A percentile compares a stretch with the other conserved stretches of the same genome.
phyloP scores from a whole-genome alignment of 495 filamentous ascomycete genomes.

The Annulohypoxylon nitens region DNA sequence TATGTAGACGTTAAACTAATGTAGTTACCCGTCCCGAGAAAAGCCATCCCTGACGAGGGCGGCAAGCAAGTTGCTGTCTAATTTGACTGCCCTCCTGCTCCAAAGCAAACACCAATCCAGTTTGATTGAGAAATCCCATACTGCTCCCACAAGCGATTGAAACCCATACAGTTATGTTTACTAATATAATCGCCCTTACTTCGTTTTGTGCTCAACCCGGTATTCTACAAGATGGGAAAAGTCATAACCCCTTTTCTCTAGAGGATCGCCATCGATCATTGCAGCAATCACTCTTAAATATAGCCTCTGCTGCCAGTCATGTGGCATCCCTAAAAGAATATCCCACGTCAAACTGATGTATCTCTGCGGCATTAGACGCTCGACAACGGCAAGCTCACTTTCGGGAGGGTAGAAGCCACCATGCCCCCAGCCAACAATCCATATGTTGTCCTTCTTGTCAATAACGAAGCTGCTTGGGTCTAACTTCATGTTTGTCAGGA shows the following conservation, averaged over 20 bases:
- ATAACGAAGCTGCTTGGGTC: slow-evolving; percentile 28
- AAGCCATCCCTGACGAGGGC: slow-evolving; percentile 23
- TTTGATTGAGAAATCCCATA: slow-evolving; percentile 6
- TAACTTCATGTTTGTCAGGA: slow-evolving; percentile 28
- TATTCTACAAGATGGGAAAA: not conserved
- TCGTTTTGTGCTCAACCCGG: not conserved
- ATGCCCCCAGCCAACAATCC: slow-evolving; percentile 28
- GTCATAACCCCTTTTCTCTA: not conserved
- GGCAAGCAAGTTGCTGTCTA: slow-evolving; percentile 32
- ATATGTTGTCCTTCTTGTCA: not conserved
- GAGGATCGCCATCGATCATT: not conserved
- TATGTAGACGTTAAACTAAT: slow-evolving; percentile 26
- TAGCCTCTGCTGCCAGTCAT: not conserved
- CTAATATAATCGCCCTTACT: not conserved
- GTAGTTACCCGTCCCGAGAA: slow-evolving; percentile 31
- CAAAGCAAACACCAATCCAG: slow-evolving; percentile 12
- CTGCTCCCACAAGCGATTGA: not conserved
- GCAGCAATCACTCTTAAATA: not conserved
- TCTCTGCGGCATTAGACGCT: not conserved
- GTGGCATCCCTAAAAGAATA: slow-evolving; percentile 4
- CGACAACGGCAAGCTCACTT: slow-evolving; percentile 22
- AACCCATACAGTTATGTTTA: not conserved
- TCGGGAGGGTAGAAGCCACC: slow-evolving; percentile 21
- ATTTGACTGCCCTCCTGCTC: slow-evolving; percentile 13
- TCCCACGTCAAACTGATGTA: not conserved